Percentiles rank a stretch among this genome's conserved stretches.
These are phyloP conservation scores for Suillus plorans DNA, from an alignment of 768 basidiomycete species.

Conservation along the genomic window DNA sequence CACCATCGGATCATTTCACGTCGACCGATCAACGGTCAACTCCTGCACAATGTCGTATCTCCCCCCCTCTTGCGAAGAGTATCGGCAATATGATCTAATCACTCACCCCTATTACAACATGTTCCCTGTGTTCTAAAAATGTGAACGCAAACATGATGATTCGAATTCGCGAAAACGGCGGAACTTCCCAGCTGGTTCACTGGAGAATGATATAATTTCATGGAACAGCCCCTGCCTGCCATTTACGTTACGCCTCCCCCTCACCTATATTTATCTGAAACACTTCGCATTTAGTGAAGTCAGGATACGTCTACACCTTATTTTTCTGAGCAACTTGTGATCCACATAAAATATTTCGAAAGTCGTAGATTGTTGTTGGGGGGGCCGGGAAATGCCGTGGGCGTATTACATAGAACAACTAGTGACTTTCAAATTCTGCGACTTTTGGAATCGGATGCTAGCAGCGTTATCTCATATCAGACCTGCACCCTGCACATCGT, in stretches of 20 bases:
- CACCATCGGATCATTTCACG: neutral
- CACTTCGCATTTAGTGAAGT: neutral
- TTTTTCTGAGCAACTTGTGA: neutral
- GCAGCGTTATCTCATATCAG: slow-evolving; percentile 65
- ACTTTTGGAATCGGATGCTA: neutral
- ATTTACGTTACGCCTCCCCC: neutral
- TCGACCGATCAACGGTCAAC: neutral
- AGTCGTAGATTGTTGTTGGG: too few relatives aligned
- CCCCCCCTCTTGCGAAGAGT: neutral
- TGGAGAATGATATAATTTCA: neutral
- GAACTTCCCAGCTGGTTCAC: neutral
- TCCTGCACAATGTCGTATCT: neutral
- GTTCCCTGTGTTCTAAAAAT: neutral
- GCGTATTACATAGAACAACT: neutral
- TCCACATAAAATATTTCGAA: neutral
- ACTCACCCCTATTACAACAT: neutral
- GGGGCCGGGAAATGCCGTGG: neutral
- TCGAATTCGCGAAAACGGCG: neutral
- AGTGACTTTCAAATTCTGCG: neutral
- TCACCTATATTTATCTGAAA: neutral
- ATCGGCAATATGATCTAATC: neutral
- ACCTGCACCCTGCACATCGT: slow-evolving; percentile 27
- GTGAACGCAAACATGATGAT: neutral
- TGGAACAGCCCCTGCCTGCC: neutral
- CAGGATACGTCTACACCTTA: neutral